Evolutionary conservation across 371 early-diverging fungal species (phyloP).

Genomic region (Mortierella polycephala): DNA sequence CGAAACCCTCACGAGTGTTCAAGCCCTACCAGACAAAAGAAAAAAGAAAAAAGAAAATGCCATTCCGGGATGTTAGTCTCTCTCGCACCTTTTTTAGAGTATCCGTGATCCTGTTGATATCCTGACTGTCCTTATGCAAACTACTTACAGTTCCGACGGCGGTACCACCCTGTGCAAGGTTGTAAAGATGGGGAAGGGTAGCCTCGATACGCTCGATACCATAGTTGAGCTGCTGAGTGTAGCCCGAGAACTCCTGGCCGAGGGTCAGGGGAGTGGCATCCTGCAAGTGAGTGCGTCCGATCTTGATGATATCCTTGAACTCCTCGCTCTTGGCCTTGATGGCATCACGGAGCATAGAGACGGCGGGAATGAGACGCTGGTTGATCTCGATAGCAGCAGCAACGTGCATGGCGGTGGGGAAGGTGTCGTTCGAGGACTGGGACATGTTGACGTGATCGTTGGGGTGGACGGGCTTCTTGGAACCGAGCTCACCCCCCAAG

Average conservation of each 20-base stretch:
- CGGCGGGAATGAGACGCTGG: slow-evolving; percentile 81
- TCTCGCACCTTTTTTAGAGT: slow-evolving; percentile 2
- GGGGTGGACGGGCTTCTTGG: slow-evolving; percentile 94
- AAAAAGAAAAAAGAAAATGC: background rate
- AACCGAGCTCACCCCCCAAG: slow-evolving; percentile 88
- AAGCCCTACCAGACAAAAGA: too few species aligned
- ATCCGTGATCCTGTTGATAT: too few species aligned
- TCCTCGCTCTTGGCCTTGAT: slow-evolving; percentile 78
- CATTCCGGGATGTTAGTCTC: background rate
- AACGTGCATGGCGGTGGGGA: slow-evolving; percentile 99
- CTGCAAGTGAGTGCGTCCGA: slow-evolving; percentile 94
- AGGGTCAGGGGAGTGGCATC: slow-evolving; percentile 98
- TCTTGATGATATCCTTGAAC: slow-evolving; percentile 92
- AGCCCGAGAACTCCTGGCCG: slow-evolving; percentile 97
- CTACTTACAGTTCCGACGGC: slow-evolving; percentile 91
- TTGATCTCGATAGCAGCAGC: slow-evolving; percentile 87
- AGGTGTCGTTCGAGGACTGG: slow-evolving; percentile 97
- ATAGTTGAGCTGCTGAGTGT: slow-evolving; percentile 86
- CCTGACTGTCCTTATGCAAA: background rate
- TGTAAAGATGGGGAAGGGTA: slow-evolving; percentile 83
- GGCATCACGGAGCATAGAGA: slow-evolving; percentile 78
- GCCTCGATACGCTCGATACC: slow-evolving; percentile 86
- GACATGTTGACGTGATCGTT: slow-evolving; percentile 98
- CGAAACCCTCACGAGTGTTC: slow-evolving; percentile 93
- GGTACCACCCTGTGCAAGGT: slow-evolving; percentile 96